Evolutionary conservation across 129 eudicot species (phyloP).

Genomic region (Smallanthus sonchifolius): DNA sequence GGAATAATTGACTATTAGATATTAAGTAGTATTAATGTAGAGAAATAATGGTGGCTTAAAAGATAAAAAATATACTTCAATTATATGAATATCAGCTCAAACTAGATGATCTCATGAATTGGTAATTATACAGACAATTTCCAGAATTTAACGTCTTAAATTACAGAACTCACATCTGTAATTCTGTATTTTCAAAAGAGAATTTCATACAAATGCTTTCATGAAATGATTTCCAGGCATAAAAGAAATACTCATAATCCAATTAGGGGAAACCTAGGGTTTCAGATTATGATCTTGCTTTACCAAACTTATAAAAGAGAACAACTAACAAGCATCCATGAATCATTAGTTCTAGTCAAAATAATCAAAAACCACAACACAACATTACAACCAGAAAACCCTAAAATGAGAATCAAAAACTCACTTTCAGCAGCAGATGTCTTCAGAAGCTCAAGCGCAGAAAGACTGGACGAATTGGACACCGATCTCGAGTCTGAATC

Average conservation of each 20-base stretch:
- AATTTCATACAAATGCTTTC: slow-evolving; percentile 3
- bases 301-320: not conserved
- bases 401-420: slow-evolving; percentile 7
- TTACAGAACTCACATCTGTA: not conserved
- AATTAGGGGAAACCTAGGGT: not conserved
- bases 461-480: slow-evolving; percentile 36
- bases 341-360: not conserved
- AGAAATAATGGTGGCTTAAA: not conserved
- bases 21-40: not conserved
- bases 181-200: not conserved
- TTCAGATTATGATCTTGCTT: not conserved
- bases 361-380: not conserved
- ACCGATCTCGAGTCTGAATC: slow-evolving; percentile 6
- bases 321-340: not conserved
- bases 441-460: slow-evolving; percentile 67
- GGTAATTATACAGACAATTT: not conserved
- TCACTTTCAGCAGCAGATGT: slow-evolving; percentile 66
- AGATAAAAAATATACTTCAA: not conserved
- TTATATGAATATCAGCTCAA: not conserved
- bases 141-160: not conserved
- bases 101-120: not conserved
- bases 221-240: not conserved
- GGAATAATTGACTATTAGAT: not conserved
- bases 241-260: slow-evolving; percentile 2
- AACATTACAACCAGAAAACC: not conserved